Evolutionary conservation across 2,329 filamentous ascomycete genomes (phyloP).

Genomic region (Coleophoma cylindrospora): DNA sequence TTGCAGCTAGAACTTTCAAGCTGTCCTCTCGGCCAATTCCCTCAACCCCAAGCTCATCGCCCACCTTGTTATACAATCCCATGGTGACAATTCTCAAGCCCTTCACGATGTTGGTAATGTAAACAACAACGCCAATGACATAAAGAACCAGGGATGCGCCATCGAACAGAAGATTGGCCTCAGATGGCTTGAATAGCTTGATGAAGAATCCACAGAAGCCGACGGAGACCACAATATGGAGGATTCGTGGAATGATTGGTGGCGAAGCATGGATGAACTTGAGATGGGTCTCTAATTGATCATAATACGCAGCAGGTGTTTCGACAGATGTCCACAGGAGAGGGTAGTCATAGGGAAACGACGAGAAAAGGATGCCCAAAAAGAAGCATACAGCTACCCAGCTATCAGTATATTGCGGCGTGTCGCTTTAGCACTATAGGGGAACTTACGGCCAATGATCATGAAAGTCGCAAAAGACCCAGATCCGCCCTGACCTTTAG

Average conservation of each 20-base stretch:
- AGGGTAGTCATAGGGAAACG: constrained; percentile 93
- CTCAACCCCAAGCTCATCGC: constrained; percentile 49
- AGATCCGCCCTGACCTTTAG: constrained; percentile 34
- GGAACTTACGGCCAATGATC: constrained; percentile 80
- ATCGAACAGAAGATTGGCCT: constrained; percentile 94
- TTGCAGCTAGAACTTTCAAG: constrained; percentile 84
- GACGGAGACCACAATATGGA: constrained; percentile 87
- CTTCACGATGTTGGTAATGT: constrained; percentile 95
- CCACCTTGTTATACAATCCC: constrained; percentile 45
- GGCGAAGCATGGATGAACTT: constrained; percentile 88
- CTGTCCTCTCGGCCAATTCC: constrained; percentile 81
- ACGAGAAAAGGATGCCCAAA: constrained; percentile 94
- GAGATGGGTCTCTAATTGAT: constrained; percentile 84
- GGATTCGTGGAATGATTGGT: constrained; percentile 84
- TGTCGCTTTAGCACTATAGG: constrained; percentile 5
- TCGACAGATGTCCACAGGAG: constrained; percentile 72
- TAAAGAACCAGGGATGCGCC: constrained; percentile 68
- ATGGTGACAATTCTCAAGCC: constrained; percentile 78
- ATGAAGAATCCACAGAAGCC: constrained; percentile 84
- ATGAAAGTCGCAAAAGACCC: constrained; percentile 91
- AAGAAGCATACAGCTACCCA: constrained; percentile 83
- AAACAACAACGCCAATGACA: constrained; percentile 85
- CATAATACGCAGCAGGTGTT: constrained; percentile 65
- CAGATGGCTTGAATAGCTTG: constrained; percentile 91
- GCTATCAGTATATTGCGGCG: constrained; percentile 7